These are phyloP conservation scores for Vanrija pseudolonga DNA, from an alignment of 1,284 basidiomycete species.

Conservation along the genomic window DNA sequence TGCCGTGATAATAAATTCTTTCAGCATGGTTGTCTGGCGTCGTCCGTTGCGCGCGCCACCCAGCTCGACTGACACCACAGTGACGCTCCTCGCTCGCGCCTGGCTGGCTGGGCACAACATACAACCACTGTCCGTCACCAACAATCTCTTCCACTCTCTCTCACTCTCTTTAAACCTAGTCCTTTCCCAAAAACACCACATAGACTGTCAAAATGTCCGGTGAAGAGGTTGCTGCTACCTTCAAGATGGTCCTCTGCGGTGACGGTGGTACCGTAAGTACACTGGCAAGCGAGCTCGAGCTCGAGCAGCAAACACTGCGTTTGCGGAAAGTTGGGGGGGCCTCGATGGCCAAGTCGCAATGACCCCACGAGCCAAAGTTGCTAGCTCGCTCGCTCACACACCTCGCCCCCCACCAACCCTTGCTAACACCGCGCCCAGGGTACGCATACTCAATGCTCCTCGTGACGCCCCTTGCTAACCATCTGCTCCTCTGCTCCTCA, in stretches of 20 bases:
- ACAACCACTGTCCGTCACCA: no score
- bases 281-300: background rate
- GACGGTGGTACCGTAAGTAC: slow-evolving; percentile 90
- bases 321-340: no score
- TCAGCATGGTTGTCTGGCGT: slow-evolving; percentile 1
- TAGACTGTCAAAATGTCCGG: slow-evolving; percentile 38
- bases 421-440: slow-evolving; percentile 14
- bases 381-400: background rate
- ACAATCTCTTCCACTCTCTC: background rate
- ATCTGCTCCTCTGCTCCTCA: background rate
- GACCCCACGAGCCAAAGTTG: no score
- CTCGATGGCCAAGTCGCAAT: no score
- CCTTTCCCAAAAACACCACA: background rate
- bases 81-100: no score
- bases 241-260: slow-evolving; percentile 95
- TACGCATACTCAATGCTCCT: slow-evolving; percentile 7
- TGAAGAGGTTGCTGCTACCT: slow-evolving; percentile 65
- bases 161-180: background rate
- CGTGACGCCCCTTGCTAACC: slow-evolving; percentile 5
- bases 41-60: background rate
- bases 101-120: background rate
- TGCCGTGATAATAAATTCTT: slow-evolving; percentile 4
- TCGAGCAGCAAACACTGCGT: background rate
- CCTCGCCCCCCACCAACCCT: background rate
- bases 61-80: background rate